Evolutionary conservation across 2,329 filamentous ascomycete species (phyloP).

Genomic region (Colletotrichum sp.): DNA sequence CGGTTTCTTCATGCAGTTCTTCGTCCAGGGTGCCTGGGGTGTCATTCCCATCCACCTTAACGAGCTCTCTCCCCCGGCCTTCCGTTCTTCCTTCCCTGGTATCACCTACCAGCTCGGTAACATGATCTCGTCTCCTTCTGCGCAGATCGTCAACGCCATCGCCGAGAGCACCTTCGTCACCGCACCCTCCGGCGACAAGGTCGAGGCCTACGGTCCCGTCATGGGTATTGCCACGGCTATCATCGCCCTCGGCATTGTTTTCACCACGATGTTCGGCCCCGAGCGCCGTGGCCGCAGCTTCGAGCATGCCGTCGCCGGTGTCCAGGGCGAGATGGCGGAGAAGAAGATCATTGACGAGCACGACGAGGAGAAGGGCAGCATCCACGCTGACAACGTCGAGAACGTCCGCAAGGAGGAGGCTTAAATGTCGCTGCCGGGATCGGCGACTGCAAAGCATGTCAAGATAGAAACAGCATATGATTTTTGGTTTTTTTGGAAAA

Average conservation of each 20-base stretch:
- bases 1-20: conserved; percentile 74
- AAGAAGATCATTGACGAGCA: conserved; percentile 30
- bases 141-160: conserved; percentile 79
- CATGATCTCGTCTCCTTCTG: conserved; percentile 73
- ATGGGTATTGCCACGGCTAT: conserved; percentile 82
- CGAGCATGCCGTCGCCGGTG: conserved; percentile 56
- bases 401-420: conserved; percentile 4
- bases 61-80: conserved; percentile 72
- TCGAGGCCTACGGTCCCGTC: conserved; percentile 73
- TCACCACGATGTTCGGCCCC: conserved; percentile 72
- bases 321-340: conserved; percentile 25
- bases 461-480: not conserved
- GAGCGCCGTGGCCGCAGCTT: conserved; percentile 77
- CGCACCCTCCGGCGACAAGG: conserved; percentile 53
- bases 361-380: conserved; percentile 34
- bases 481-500: not conserved
- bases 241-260: conserved; percentile 70
- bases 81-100: conserved; percentile 73
- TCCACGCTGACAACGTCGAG: conserved; percentile 9
- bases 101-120: conserved; percentile 78
- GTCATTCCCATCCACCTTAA: conserved; percentile 76
- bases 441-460: not conserved
- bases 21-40: conserved; percentile 69
- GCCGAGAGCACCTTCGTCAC: conserved; percentile 66
- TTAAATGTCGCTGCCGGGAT: not conserved